Evolutionary conservation across 768 basidiomycete species (phyloP), one percentile per base, ranked within the genome.

Genomic region (Termitomyces sp.): DNA sequence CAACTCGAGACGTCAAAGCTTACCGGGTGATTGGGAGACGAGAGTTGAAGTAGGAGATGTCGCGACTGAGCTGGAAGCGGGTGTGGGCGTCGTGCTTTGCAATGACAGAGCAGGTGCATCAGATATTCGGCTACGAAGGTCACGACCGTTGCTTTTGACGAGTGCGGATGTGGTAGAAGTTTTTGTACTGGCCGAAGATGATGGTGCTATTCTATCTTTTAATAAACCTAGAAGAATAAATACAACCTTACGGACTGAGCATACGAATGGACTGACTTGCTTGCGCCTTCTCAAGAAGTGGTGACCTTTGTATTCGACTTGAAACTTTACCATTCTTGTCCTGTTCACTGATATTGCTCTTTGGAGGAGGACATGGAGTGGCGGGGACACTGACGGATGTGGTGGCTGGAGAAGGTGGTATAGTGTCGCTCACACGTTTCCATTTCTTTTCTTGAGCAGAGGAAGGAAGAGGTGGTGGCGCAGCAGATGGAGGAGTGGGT

Each of bases 351-450:
- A 14, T 18, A 27, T 37, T 26, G 30, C n/a, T 40, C 5, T 42
- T 48, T n/a, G 58, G 47, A 34, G 44, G 37, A 33, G 44, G 44
- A 24, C 37, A 51, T 34, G 56, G 47, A 24, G 55, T 50, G 4
- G 40, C 16, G 12, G 58, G 36, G 36, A 20, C 24, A 20, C 34
- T 58, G 45, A 52, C 18, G 9, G 55, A 46, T 13, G 55, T 49
- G 44, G 27, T 51, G 45, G 47, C 51, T 37, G 57, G 34, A 20
- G 54, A 34, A 3, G 58, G 7, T 7, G 60, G 26, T 39, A 44
- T 42, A 34, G 47, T 58, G 51, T 48, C 26, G 18, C 57, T 57
- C 10, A 74, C 67, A 16, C 71, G 69, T 58, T 70, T 73, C 72
- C 74, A 75, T 57, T 74, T 74, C 14, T 52, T 64, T 37, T 60